Evolutionary conservation across 176 grass and related monocot species (phyloP).

Genomic region (Aegilops tauschii): DNA sequence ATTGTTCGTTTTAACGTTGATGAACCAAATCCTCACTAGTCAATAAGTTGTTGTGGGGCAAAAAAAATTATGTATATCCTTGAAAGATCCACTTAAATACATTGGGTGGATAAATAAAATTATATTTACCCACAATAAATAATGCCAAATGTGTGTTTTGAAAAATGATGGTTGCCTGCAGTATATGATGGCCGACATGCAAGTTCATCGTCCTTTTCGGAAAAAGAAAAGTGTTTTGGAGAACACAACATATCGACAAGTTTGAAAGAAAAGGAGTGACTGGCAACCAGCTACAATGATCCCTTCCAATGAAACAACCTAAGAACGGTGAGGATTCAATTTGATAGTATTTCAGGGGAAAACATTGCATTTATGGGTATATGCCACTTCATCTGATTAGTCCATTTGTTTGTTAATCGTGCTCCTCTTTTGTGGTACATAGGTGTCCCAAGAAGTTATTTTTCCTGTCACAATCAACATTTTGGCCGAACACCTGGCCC

Average conservation of each 20-base stretch:
- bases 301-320: not conserved
- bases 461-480: not conserved
- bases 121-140: not conserved
- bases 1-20: not conserved
- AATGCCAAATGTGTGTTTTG: not conserved
- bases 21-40: not conserved
- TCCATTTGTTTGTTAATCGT: not conserved
- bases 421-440: not conserved
- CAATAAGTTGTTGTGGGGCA: not conserved
- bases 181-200: no score
- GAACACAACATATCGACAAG: not conserved
- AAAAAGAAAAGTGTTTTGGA: no score
- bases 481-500: not conserved
- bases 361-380: not conserved
- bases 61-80: not conserved
- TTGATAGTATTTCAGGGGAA: not conserved
- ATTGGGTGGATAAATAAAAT: not conserved
- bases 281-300: not conserved
- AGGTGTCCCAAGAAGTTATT: not conserved
- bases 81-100: not conserved
- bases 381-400: not conserved
- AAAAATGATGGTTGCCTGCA: not conserved
- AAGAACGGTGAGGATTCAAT: not conserved
- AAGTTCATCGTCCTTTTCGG: no score
- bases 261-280: not conserved